Evolutionary conservation across 2,329 filamentous ascomycete genomes (phyloP).

Genomic region (Sporothrix brasiliensis): DNA sequence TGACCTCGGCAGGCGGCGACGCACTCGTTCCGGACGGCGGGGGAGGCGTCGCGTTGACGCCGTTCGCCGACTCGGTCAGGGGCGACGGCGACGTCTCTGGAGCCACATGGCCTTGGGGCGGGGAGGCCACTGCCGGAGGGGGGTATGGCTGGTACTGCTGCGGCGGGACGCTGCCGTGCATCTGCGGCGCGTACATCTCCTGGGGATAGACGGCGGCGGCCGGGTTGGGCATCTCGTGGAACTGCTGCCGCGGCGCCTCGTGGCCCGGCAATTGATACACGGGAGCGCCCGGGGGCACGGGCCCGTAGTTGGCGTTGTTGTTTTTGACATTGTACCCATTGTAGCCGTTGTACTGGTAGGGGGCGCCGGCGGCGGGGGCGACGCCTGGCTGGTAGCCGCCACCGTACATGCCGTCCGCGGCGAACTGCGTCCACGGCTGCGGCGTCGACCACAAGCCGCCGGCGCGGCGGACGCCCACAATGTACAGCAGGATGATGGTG

Average conservation of each 20-base stretch:
- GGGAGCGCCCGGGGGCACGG: not conserved
- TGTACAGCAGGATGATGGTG: slow-evolving; percentile 37
- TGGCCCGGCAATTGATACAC: not conserved
- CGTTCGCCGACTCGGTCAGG: not conserved
- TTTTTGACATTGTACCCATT: not conserved
- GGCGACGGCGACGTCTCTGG: not conserved
- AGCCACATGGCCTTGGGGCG: not conserved
- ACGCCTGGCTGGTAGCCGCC: not conserved
- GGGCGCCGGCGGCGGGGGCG: too few species aligned
- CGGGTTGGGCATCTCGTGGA: slow-evolving; percentile 11
- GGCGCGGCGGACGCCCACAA: slow-evolving; percentile 36
- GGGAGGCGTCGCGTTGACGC: not conserved
- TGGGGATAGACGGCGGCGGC: not conserved
- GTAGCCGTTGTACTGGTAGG: not conserved
- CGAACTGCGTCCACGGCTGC: slow-evolving; percentile 33
- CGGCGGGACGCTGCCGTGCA: not conserved
- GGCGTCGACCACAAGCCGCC: slow-evolving; percentile 39
- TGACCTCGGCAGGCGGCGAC: slow-evolving; percentile 7
- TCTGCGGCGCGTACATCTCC: slow-evolving; percentile 7
- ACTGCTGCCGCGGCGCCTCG: not conserved
- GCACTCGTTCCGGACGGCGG: not conserved
- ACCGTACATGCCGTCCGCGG: not conserved
- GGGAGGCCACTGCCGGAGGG: not conserved
- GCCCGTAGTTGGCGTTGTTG: not conserved
- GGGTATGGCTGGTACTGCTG: not conserved